Evolutionary conservation across 2,329 filamentous ascomycete species (phyloP).

Genomic region (Cladosporium sp.): DNA sequence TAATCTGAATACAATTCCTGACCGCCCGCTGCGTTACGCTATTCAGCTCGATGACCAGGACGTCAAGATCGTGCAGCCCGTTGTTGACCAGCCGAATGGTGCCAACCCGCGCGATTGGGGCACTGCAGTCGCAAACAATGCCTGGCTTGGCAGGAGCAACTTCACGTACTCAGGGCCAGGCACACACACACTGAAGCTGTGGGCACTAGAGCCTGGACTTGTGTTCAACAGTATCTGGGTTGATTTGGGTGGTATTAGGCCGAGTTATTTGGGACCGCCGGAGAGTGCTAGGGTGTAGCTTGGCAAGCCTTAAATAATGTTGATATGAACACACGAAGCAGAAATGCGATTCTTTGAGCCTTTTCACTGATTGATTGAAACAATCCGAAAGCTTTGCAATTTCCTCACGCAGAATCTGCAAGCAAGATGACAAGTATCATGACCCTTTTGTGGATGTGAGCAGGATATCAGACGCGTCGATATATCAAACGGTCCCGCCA

Average conservation of each 20-base stretch:
- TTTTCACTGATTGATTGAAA: no score
- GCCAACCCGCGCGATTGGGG: slow-evolving; percentile 45
- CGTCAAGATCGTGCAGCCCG: slow-evolving; percentile 23
- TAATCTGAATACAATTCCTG: slow-evolving; percentile 26
- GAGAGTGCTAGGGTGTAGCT: slow-evolving; percentile 28
- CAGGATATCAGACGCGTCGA: neutral
- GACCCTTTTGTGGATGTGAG: neutral
- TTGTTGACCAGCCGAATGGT: slow-evolving; percentile 24
- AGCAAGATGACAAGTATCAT: neutral
- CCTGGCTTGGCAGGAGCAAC: slow-evolving; percentile 46
- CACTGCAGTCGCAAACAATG: slow-evolving; percentile 45
- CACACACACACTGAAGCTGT: slow-evolving; percentile 41
- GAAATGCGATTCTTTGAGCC: no score
- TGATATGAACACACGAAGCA: no score
- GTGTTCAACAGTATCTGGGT: slow-evolving; percentile 36
- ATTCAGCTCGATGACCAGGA: slow-evolving; percentile 30
- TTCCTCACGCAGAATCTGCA: no score
- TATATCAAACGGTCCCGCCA: neutral
- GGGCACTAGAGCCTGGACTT: slow-evolving; percentile 43
- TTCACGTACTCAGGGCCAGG: slow-evolving; percentile 32
- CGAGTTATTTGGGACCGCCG: slow-evolving; percentile 33
- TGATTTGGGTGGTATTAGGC: slow-evolving; percentile 30
- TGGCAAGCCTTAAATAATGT: no score
- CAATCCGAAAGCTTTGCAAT: no score
- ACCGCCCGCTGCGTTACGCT: slow-evolving; percentile 34